These are phyloP conservation scores for Oidiodendron maius DNA, from an alignment of 495 filamentous ascomycete genomes.

Conservation along the genomic window DNA sequence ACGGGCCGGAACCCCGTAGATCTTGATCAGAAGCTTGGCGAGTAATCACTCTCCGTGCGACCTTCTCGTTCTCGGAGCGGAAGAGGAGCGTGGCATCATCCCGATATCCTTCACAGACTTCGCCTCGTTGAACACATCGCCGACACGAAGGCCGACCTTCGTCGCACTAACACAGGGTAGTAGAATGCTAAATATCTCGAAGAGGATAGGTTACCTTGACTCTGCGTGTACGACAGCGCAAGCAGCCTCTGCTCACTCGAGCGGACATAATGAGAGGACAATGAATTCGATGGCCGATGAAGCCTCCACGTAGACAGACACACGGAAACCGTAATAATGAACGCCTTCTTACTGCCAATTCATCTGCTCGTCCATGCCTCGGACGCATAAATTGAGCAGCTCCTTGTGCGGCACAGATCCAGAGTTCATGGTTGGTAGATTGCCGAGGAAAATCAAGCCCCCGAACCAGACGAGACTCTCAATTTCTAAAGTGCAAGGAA, in stretches of 20 bases:
- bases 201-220: constrained; percentile 9
- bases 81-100: constrained; percentile 26
- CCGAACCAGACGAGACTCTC: no score
- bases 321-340: no score
- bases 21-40: constrained; percentile 7
- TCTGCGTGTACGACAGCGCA: constrained; percentile 22
- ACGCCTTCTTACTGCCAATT: no score
- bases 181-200: not conserved
- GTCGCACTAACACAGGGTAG: constrained; percentile 19
- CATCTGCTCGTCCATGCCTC: no score
- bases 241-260: constrained; percentile 13
- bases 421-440: no score
- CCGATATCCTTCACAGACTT: constrained; percentile 27
- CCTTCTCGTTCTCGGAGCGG: constrained; percentile 26
- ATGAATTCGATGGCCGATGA: no score
- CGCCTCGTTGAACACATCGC: constrained; percentile 25
- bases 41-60: not conserved
- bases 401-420: no score
- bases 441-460: no score
- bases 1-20: not conserved
- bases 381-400: no score
- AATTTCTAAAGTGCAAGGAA: no score
- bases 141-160: constrained; percentile 23
- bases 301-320: no score
- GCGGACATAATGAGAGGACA: not conserved